These are phyloP conservation scores for Fusarium scirpi DNA, from an alignment of 2,329 filamentous ascomycete genomes.

Conservation along the genomic window DNA sequence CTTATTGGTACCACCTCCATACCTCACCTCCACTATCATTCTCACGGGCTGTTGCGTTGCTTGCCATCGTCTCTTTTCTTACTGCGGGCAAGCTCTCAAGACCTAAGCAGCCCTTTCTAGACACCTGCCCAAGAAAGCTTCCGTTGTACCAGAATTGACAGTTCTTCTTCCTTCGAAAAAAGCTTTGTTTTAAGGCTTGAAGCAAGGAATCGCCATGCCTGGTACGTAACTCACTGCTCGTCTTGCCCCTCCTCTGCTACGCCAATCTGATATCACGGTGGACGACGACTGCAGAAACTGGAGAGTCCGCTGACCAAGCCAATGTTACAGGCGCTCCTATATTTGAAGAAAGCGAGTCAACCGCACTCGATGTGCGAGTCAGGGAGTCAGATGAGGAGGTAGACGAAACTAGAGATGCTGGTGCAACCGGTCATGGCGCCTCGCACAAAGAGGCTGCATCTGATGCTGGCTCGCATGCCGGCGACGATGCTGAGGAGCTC, in stretches of 20 bases:
- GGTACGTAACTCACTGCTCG: conserved; percentile 37
- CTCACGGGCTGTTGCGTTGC: conserved; percentile 9
- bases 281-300: conserved; percentile 9
- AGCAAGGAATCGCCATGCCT: conserved; percentile 35
- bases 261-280: conserved; percentile 8
- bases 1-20: not conserved
- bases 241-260: conserved; percentile 31
- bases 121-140: not conserved
- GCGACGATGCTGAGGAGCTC: conserved; percentile 50
- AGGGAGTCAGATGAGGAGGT: conserved; percentile 51
- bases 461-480: conserved; percentile 34
- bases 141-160: not conserved
- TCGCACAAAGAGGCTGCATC: conserved; percentile 42
- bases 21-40: not conserved
- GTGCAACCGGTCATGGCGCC: conserved; percentile 41
- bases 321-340: conserved; percentile 26
- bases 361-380: conserved; percentile 43
- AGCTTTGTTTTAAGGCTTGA: not conserved
- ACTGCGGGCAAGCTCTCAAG: conserved; percentile 17
- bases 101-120: not conserved
- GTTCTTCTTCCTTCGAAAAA: not conserved
- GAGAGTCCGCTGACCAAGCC: conserved; percentile 20
- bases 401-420: conserved; percentile 43
- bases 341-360: conserved; percentile 41
- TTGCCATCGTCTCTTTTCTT: conserved; percentile 19